Evolutionary conservation across 1,139 yeast genomes (phyloP).

Genomic region (Geotrichum carabidarum): DNA sequence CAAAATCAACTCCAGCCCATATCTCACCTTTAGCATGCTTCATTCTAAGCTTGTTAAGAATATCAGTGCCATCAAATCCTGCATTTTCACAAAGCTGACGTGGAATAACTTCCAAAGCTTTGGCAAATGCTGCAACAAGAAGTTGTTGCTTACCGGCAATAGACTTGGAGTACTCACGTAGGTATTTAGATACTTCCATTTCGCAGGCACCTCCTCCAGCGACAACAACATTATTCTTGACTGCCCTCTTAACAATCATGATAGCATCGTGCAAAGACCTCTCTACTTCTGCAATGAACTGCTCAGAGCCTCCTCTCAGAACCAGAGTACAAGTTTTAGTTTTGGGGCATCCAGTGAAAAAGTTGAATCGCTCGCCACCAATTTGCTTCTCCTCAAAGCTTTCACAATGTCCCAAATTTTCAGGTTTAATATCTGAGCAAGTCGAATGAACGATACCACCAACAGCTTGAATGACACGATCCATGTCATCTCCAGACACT

Average conservation of each 20-base stretch:
- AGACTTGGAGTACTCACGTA: constrained; percentile 79
- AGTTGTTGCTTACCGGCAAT: constrained; percentile 95
- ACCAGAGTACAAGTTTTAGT: constrained; percentile 91
- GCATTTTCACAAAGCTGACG: constrained; percentile 97
- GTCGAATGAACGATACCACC: constrained; percentile 92
- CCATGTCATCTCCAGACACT: constrained; percentile 83
- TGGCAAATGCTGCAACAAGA: constrained; percentile 85
- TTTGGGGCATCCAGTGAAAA: constrained; percentile 87
- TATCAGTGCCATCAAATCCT: constrained; percentile 92
- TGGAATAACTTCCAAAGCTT: constrained; percentile 92
- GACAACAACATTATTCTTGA: constrained; percentile 77
- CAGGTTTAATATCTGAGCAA: constrained; percentile 64
- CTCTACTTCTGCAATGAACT: constrained; percentile 96
- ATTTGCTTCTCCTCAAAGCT: constrained; percentile 87
- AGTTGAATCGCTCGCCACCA: constrained; percentile 90
- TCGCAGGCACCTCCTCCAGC: constrained; percentile 99
- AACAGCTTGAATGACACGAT: constrained; percentile 86
- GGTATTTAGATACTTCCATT: constrained; percentile 87
- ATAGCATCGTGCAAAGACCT: constrained; percentile 96
- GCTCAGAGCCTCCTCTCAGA: constrained; percentile 97
- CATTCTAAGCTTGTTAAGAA: constrained; percentile 83
- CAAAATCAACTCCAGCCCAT: constrained; percentile 92
- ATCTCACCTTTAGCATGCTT: constrained; percentile 89
- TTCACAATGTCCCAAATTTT: constrained; percentile 82
- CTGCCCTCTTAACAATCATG: constrained; percentile 95